A percentile compares a stretch with the other conserved stretches of the same genome.
Conservation (phyloP, 2,329 filamentous ascomycete genomes). For the Aspergillus nomiae region DNA sequence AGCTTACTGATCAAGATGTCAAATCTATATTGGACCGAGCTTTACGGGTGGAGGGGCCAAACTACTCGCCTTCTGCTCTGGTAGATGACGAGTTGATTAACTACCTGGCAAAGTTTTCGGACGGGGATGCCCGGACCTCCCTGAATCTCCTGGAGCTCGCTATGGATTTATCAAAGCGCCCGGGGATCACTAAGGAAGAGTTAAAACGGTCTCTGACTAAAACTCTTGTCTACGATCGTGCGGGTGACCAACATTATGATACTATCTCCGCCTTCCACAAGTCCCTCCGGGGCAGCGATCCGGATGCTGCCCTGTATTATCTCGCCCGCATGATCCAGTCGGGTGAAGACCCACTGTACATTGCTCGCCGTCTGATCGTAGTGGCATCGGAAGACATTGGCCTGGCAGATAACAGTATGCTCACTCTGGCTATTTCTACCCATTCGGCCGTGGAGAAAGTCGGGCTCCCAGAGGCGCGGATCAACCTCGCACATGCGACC, state of each 20-base stretch:
- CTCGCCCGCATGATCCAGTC: slow-evolving; percentile 93
- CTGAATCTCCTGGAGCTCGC: slow-evolving; percentile 91
- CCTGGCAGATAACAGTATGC: slow-evolving; percentile 79
- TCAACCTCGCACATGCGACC: slow-evolving; percentile 84
- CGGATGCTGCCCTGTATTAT: slow-evolving; percentile 91
- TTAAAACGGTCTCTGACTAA: slow-evolving; percentile 85
- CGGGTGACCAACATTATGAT: slow-evolving; percentile 96
- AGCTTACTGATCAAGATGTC: slow-evolving; percentile 73
- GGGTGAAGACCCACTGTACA: slow-evolving; percentile 89
- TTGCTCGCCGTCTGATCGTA: slow-evolving; percentile 89
- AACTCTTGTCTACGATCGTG: slow-evolving; percentile 91
- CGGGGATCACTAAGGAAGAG: slow-evolving; percentile 68
- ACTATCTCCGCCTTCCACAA: slow-evolving; percentile 98
- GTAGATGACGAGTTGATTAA: slow-evolving; percentile 74
- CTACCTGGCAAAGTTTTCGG: slow-evolving; percentile 83
- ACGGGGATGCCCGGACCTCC: slow-evolving; percentile 90
- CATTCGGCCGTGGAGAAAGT: slow-evolving; percentile 90
- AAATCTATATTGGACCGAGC: slow-evolving; percentile 75
- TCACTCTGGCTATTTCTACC: slow-evolving; percentile 80
- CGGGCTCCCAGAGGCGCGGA: slow-evolving; percentile 91
- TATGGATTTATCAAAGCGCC: slow-evolving; percentile 70
- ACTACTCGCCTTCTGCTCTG: slow-evolving; percentile 54
- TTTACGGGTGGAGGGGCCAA: slow-evolving; percentile 61
- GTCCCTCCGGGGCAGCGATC: slow-evolving; percentile 80
- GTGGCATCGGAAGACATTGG: slow-evolving; percentile 94